Conservation (phyloP, 1,139 yeast species). For the Nakaseomyces sp. region DNA sequence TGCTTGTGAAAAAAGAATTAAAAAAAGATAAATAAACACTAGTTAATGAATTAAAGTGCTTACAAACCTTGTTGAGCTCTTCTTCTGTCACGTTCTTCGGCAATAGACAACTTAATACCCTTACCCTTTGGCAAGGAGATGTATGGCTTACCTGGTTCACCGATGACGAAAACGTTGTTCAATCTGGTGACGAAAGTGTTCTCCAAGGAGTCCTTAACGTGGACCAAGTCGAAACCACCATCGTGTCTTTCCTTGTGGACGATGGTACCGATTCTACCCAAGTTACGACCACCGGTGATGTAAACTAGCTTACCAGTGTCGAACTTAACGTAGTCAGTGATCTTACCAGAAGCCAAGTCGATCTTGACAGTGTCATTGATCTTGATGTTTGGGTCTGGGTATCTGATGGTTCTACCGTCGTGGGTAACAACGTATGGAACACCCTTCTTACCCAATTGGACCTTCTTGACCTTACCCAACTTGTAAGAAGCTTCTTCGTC, state of each 20-base stretch:
- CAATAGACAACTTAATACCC: conserved; percentile 95
- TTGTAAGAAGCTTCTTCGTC: conserved; percentile 98
- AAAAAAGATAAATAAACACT: conserved; percentile 9
- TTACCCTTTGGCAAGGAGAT: conserved; percentile 99
- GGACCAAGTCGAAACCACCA: conserved; percentile 99
- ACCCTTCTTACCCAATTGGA: conserved; percentile 96
- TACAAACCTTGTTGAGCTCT: conserved; percentile 55
- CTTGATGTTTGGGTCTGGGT: conserved; percentile 96
- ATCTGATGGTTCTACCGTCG: conserved; percentile 99
- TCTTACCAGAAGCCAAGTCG: conserved; percentile 93
- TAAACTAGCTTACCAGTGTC: conserved; percentile 93
- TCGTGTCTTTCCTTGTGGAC: conserved; percentile 98
- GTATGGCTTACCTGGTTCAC: conserved; percentile 97
- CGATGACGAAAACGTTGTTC: conserved; percentile 91
- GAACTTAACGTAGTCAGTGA: conserved; percentile 83
- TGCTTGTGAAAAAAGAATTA: conserved; percentile 4
- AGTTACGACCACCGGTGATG: conserved; percentile 99
- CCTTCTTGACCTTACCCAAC: conserved; percentile 95
- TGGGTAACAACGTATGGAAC: conserved; percentile 97
- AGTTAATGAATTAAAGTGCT: conserved; percentile 12
- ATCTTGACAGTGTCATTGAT: conserved; percentile 96
- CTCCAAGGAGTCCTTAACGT: conserved; percentile 94
- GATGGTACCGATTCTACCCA: conserved; percentile 99
- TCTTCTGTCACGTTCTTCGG: conserved; percentile 99
- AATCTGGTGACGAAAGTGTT: conserved; percentile 98